phyloP scores from a whole-genome alignment of 2,329 filamentous ascomycete species.

The Penicillium sp. region DNA sequence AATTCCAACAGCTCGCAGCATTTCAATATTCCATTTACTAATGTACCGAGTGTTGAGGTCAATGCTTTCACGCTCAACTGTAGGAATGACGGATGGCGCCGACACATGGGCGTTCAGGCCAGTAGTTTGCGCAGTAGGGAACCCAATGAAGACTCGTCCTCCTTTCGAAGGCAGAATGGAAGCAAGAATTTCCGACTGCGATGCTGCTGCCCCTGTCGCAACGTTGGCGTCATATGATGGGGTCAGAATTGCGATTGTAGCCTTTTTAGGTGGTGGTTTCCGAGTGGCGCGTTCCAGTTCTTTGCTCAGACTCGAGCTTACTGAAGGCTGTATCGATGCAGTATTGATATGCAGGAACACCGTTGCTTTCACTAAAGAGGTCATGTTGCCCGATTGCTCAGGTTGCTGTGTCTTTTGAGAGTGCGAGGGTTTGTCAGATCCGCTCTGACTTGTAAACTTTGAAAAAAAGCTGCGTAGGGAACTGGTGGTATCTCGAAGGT shows the following conservation, averaged over 20 bases:
- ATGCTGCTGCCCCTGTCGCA: slow-evolving; percentile 59
- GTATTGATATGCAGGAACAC: slow-evolving; percentile 90
- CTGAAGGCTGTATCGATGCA: slow-evolving; percentile 74
- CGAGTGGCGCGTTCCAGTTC: slow-evolving; percentile 96
- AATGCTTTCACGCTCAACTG: slow-evolving; percentile 94
- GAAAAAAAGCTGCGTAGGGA: slow-evolving; percentile 80
- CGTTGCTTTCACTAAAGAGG: slow-evolving; percentile 68
- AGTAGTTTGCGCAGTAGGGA: slow-evolving; percentile 95
- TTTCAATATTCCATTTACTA: slow-evolving; percentile 91
- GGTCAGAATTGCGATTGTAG: slow-evolving; percentile 82
- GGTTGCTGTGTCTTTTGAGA: slow-evolving; percentile 60
- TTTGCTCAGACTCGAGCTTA: slow-evolving; percentile 69
- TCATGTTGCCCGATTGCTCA: slow-evolving; percentile 69
- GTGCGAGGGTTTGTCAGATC: slow-evolving; percentile 38
- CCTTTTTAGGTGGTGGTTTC: slow-evolving; percentile 88
- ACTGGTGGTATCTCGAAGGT: slow-evolving; percentile 49
- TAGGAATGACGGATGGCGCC: slow-evolving; percentile 93
- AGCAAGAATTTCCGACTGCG: slow-evolving; percentile 71
- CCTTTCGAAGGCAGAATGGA: slow-evolving; percentile 87
- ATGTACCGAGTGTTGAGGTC: slow-evolving; percentile 96
- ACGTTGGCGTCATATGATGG: slow-evolving; percentile 83
- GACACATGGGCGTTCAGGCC: slow-evolving; percentile 92
- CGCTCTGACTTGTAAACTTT: slow-evolving; percentile 63
- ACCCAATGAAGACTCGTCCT: slow-evolving; percentile 94
- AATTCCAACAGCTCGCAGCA: slow-evolving; percentile 87